Evolutionary conservation across 768 basidiomycete genomes (phyloP).

Genomic region (Mycena leptocephala): DNA sequence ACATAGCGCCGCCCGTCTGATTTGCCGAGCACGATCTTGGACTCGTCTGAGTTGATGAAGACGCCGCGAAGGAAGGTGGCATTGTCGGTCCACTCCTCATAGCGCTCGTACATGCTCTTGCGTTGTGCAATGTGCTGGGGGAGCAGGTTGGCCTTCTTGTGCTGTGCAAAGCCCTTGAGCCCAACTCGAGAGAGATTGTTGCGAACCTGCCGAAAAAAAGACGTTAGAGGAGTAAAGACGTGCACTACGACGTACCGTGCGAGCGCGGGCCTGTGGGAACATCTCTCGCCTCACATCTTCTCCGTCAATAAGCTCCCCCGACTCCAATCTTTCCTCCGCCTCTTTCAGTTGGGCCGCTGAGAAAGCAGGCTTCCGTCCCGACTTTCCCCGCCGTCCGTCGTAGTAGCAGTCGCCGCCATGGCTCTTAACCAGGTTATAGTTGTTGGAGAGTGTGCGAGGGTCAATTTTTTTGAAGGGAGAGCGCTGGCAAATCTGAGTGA

Average conservation of each 20-base stretch:
- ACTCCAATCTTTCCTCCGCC: background rate
- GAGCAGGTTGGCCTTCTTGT: background rate
- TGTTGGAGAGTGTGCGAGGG: background rate
- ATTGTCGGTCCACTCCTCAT: background rate
- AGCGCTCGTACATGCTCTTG: background rate
- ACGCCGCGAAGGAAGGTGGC: conserved; percentile 4
- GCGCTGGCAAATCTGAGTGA: background rate
- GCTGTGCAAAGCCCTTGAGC: no score
- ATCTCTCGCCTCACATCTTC: background rate
- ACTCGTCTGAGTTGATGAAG: no score
- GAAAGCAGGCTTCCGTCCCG: background rate
- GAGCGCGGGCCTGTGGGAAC: no score
- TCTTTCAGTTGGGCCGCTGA: background rate
- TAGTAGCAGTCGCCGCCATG: background rate
- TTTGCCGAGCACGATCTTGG: background rate
- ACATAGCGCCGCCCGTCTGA: conserved; percentile 11
- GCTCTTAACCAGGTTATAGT: background rate
- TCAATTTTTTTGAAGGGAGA: background rate
- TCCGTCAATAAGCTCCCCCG: background rate
- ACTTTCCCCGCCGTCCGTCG: background rate
- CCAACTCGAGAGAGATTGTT: background rate
- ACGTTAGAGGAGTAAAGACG: background rate
- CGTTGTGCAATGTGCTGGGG: background rate
- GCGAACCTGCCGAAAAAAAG: background rate
- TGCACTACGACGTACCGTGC: background rate